Base-by-base conservation (phyloP, 208 protist genomes). In the Trypanosoma congolense region DNA sequence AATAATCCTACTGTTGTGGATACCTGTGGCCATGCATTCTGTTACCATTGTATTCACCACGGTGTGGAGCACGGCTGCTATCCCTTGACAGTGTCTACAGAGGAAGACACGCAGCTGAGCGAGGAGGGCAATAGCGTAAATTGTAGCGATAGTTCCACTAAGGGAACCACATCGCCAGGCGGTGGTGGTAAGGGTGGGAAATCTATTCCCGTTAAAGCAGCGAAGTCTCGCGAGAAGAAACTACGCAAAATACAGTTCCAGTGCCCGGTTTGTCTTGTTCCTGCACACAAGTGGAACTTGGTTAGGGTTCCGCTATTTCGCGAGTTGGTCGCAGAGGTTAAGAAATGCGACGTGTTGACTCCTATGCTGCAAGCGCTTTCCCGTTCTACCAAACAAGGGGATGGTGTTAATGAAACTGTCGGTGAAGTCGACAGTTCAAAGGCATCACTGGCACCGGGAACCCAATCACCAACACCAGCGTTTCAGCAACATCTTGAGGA, bases 21-120 rank as follows among this genome's bases (percentile, higher is more conserved):
- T 31, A 80, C 75, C 9, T 93, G 86, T 43, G 86, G 86, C 0
- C 86, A 93, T 58, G 67, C 47, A 25, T 93, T 90, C 69, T 93
- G 86, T 51, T 66, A 75, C 24, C 42, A 65, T 28, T 93, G 86
- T 61, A 83, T 93, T 43, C 80, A 88, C 56, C 22, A 14, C 10
- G 81, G 53, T 4, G 56, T 90, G 4, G 86, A 90, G 65, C 52
- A 80, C 2, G 82, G 86, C 0, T 81, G 62, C 40, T 48, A 43
- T 40, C 57, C 61, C 9, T 44, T 80, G 38, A 28, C n/a, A 43
- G 12, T 9, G 5, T 9, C 12, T 46, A 31, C 30, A 14, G 59
- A 62, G 26, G 73, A 71, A 73, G 65, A 74, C 30, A 77, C 61
- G 67, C 55, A 25, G 29, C 58, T 18, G 18, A 31, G 62, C 24